A percentile compares a stretch with the other conserved stretches of the same genome.
phyloP scores from a whole-genome alignment of 176 grass and related monocot genomes.

The Eremochloa ophiuroides region DNA sequence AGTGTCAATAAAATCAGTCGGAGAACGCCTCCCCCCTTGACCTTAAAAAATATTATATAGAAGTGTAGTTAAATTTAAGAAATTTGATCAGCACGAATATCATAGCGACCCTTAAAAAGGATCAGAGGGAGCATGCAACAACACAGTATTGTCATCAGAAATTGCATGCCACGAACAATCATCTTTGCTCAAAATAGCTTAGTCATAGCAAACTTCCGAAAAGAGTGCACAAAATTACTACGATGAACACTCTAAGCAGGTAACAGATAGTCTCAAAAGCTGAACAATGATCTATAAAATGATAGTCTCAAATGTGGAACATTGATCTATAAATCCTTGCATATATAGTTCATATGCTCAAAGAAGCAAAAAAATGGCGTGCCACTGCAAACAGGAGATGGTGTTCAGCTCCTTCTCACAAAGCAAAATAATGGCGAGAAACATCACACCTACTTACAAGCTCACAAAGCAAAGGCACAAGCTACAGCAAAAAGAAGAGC shows the following conservation, averaged over 20 bases:
- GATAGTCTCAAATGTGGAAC: background rate
- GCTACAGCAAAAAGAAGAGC: conserved; percentile 16
- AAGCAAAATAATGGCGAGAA: conserved; percentile 39
- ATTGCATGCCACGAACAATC: background rate
- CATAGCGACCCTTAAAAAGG: too few relatives aligned
- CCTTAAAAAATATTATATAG: too few relatives aligned
- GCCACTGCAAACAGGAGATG: background rate
- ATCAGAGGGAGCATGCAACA: too few relatives aligned
- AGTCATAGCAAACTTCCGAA: background rate
- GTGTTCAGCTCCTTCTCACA: conserved; percentile 28
- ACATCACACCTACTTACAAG: conserved; percentile 2
- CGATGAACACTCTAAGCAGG: background rate
- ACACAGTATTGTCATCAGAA: too few relatives aligned
- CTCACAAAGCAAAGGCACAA: conserved; percentile 47
- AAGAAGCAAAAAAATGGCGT: conserved; percentile 34
- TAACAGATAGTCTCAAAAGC: background rate
- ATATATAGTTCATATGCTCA: conserved; percentile 11
- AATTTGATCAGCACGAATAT: too few relatives aligned
- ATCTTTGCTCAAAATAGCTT: background rate
- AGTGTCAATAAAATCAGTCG: too few relatives aligned
- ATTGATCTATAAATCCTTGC: background rate
- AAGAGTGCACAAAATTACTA: background rate
- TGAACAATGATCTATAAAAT: background rate
- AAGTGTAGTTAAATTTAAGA: too few relatives aligned
- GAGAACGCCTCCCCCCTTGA: too few relatives aligned